Evolutionary conservation across 2,329 filamentous ascomycete species (phyloP).

Genomic region (Cladosporium sp.): DNA sequence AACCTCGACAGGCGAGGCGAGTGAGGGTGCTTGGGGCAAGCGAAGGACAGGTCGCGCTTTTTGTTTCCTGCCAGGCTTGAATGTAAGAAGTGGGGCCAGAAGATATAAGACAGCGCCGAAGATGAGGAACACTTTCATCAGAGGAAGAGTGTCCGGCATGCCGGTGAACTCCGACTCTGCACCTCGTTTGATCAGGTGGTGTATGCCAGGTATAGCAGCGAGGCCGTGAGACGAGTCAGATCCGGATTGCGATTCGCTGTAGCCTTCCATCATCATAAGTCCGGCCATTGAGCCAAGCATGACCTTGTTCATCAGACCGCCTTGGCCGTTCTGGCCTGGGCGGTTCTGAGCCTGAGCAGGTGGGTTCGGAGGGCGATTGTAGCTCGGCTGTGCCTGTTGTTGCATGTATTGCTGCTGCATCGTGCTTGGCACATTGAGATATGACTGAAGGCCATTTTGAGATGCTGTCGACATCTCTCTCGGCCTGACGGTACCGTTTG

Average conservation of each 20-base stretch:
- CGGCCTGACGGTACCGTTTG: conserved; percentile 19
- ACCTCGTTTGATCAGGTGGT: conserved; percentile 29
- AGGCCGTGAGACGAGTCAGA: conserved; percentile 38
- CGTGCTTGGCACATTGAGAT: conserved; percentile 26
- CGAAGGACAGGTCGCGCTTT: conserved; percentile 38
- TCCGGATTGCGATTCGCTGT: conserved; percentile 57
- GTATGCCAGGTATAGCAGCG: conserved; percentile 37
- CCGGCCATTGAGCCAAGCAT: conserved; percentile 92
- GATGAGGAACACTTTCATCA: conserved; percentile 49
- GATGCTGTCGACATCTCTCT: conserved; percentile 26
- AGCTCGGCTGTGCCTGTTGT: conserved; percentile 28
- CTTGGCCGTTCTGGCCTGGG: conserved; percentile 30
- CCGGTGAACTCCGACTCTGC: conserved; percentile 14
- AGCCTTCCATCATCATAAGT: conserved; percentile 84
- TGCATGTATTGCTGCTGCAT: conserved; percentile 32
- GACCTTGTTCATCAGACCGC: conserved; percentile 64
- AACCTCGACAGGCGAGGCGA: conserved; percentile 78
- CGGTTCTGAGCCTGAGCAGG: conserved; percentile 31
- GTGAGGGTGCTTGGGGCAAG: conserved; percentile 57
- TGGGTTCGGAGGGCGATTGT: conserved; percentile 28
- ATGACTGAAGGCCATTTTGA: conserved; percentile 20
- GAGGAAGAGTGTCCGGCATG: conserved; percentile 34
- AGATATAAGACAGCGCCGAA: conserved; percentile 54
- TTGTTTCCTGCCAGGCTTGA: conserved; percentile 53
- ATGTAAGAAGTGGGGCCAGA: conserved; percentile 53